Base-by-base conservation (phyloP, 805 yeast species). In the Candida multigemmis region DNA sequence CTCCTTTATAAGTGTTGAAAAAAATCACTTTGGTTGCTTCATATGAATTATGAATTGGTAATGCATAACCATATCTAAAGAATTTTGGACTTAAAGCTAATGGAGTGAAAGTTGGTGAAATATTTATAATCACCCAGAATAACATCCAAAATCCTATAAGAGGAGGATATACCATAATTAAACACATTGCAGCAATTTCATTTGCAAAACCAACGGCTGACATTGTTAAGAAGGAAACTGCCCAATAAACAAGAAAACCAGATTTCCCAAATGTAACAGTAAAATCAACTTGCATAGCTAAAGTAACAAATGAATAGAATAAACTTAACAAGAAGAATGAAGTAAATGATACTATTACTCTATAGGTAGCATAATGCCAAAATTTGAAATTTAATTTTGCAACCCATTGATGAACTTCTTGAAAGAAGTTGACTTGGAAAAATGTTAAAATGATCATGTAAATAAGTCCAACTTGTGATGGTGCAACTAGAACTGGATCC, bases 201-300 rank as follows among this genome's bases (percentile, higher is more conserved):
- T 76, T 78, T 16, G 78, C 75, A 23, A 79, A 71, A 32, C 93
- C 93, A 19, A 80, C 78, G 1, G 87, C 83, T 35, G 74, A 55
- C 83, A 82, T 75, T 5, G 83, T 68, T 26, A 82, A 38, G 46
- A 58, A 82, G 5, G 75, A 64, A 18, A 74, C 38, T 71, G 77
- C 65, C 93, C 93, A 83, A 35, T 68, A 70, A 2, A 81, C 75
- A 21, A 82, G 65, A 49, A 81, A 81, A 0, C 93, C 93, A 6
- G 74, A 71, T 16, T 51, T 60, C 2, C 84, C 86, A 55, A 72
- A 80, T 0, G 82, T 53, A 3, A 28, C 41, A 9, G 70, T 63
- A 45, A 77, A 68, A 39, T 72, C 68, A 16, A 78, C 64, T 41
- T 78, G 84, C 59, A 74, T 76, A 1, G 82, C 83, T 11, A 78